A percentile compares a stretch with the other conserved stretches of the same genome.
These are phyloP conservation scores for Penicillium sp. DNA, from an alignment of 2,329 filamentous ascomycete species.

Conservation along the genomic window DNA sequence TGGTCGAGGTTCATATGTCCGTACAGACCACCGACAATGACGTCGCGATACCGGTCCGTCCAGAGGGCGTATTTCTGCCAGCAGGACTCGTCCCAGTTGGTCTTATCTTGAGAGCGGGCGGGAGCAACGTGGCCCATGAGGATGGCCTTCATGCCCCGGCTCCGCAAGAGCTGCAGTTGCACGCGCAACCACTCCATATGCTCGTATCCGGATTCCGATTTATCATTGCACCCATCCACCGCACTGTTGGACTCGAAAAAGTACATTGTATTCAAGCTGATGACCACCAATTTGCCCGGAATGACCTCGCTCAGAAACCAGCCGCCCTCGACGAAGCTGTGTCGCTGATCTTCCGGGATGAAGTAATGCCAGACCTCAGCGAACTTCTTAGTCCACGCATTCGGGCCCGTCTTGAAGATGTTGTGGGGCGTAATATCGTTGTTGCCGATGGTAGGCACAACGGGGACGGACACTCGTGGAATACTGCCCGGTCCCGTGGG, in stretches of 20 bases:
- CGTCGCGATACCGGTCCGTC: conserved; percentile 84
- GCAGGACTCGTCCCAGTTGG: conserved; percentile 91
- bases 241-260: conserved; percentile 91
- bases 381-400: conserved; percentile 76
- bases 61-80: conserved; percentile 97
- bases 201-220: conserved; percentile 80
- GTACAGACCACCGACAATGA: conserved; percentile 72
- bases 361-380: conserved; percentile 75
- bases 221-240: conserved; percentile 79
- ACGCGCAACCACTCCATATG: conserved; percentile 95
- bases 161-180: conserved; percentile 76
- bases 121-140: conserved; percentile 92
- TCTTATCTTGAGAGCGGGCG: conserved; percentile 76
- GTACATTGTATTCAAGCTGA: conserved; percentile 94
- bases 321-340: conserved; percentile 85
- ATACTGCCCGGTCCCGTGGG: conserved; percentile 41
- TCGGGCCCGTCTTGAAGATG: conserved; percentile 79
- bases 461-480: conserved; percentile 65
- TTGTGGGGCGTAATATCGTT: conserved; percentile 98
- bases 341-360: conserved; percentile 86
- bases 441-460: conserved; percentile 89
- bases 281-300: conserved; percentile 75
- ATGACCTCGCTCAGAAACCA: conserved; percentile 96
- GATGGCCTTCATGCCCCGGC: conserved; percentile 87
- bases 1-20: conserved; percentile 99